Evolutionary conservation across 2,329 filamentous ascomycete genomes (phyloP).

Genomic region (Ascochyta fabae): DNA sequence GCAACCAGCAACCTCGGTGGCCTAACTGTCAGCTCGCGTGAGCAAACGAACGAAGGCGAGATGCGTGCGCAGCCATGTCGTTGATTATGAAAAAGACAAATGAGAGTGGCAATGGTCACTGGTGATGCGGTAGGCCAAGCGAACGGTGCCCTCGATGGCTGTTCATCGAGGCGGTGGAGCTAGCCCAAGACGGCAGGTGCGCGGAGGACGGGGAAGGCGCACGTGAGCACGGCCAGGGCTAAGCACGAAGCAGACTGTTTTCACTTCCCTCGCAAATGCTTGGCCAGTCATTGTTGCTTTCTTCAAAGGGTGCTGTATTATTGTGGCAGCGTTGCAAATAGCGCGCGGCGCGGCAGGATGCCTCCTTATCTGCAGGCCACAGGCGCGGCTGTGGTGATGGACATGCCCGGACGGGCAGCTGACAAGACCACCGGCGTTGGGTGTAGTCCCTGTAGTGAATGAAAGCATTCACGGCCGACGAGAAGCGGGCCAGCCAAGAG

Average conservation of each 20-base stretch:
- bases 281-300: constrained; percentile 19
- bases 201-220: constrained; percentile 13
- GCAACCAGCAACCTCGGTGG: constrained; percentile 2
- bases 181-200: constrained; percentile 24
- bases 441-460: constrained; percentile 2
- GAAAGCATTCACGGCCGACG: constrained; percentile 5
- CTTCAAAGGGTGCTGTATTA: constrained; percentile 10
- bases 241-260: constrained; percentile 5
- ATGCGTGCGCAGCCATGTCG: constrained; percentile 23
- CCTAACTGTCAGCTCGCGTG: neutral
- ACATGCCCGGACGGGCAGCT: constrained; percentile 31
- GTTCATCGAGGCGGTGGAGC: constrained; percentile 1
- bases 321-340: neutral
- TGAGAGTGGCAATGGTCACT: neutral
- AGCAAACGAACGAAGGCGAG: constrained; percentile 12
- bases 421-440: constrained; percentile 25
- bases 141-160: constrained; percentile 7
- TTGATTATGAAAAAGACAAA: constrained; percentile 24
- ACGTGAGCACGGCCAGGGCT: constrained; percentile 27
- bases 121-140: constrained; percentile 18
- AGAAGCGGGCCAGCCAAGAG: constrained; percentile 23
- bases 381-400: constrained; percentile 10
- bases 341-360: constrained; percentile 16
- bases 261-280: constrained; percentile 15
- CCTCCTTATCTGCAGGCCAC: constrained; percentile 15